Conservation (phyloP, 306 rosid genomes). For the Ammopiptanthus mongolicus region DNA sequence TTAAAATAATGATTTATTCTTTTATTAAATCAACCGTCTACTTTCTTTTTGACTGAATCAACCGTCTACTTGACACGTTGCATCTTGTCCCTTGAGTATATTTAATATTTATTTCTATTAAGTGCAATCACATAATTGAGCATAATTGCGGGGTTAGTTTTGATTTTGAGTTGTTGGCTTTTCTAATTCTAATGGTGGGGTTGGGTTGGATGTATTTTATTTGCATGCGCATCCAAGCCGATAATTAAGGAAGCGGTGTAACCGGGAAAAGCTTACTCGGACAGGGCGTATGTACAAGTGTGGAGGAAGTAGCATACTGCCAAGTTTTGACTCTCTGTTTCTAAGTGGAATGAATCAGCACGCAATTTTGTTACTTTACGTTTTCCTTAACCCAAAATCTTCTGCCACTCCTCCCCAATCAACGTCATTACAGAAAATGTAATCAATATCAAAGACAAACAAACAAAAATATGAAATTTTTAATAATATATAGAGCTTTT, state of each 20-base stretch:
- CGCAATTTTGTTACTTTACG: neutral
- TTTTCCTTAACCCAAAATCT: neutral
- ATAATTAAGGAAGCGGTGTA: neutral
- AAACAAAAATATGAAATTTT: no score
- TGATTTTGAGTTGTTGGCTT: neutral
- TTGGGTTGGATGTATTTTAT: neutral
- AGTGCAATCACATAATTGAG: neutral
- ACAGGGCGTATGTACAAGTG: neutral
- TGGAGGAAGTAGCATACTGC: neutral
- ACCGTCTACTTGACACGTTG: neutral
- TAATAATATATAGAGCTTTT: no score
- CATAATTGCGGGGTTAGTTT: neutral
- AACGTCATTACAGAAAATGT: neutral
- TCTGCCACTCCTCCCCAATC: neutral
- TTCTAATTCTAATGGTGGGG: neutral
- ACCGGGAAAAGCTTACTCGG: neutral
- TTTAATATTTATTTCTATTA: neutral
- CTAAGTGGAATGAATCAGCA: neutral
- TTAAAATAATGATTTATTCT: no score
- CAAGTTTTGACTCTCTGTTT: neutral
- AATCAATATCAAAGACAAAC: neutral
- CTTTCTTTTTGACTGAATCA: neutral
- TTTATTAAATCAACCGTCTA: neutral
- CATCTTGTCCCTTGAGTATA: neutral
- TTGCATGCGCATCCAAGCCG: neutral